Base-by-base conservation (phyloP, 805 yeast genomes). In the Priceomyces castillae region DNA sequence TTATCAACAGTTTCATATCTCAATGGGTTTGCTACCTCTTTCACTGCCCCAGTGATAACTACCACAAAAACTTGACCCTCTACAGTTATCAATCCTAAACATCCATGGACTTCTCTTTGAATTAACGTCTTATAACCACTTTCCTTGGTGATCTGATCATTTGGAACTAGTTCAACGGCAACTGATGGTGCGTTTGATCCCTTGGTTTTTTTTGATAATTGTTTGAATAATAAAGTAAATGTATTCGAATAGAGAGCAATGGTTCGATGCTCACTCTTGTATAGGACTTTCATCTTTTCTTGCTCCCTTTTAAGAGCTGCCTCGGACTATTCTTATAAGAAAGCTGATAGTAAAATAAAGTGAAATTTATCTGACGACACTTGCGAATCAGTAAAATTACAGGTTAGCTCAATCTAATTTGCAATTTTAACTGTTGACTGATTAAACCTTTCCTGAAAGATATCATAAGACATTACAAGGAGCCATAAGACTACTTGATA, bases 21-120 rank as follows among this genome's bases (percentile, higher is more conserved):
- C 12, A 87, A 72, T 0, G 98, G 98, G 20, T 76, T 71, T 0
- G 98, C 98, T 10, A 87, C 96, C 49, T 81, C 77, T 1, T 80
- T 65, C 22, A 59, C 46, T 23, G 86, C 80, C 0, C 88, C 84
- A 0, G 95, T 83, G 41, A 94, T 88, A 0, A 88, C 78, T 40
- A 95, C 86, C 30, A 92, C 64, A 56, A 83, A 94, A 2, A 81
- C 77, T 43, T 86, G 83, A 5, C 73, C 70, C 11, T 78, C 82
- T 31, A 90, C 74, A 41, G 80, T 78, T 30, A 92, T 84, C 36
- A 94, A 65, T 0, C 99, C 99, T 14, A 94, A 62, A 57, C 90
- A 85, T 1, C 95, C 95, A 48, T 56, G 65, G 17, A 78, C 67
- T 4, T 76, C 76, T 16, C 68, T 56, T 15, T 59, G 58, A 11